phyloP scores from a whole-genome alignment of 345 rosid genomes.

The Citrus inodora region DNA sequence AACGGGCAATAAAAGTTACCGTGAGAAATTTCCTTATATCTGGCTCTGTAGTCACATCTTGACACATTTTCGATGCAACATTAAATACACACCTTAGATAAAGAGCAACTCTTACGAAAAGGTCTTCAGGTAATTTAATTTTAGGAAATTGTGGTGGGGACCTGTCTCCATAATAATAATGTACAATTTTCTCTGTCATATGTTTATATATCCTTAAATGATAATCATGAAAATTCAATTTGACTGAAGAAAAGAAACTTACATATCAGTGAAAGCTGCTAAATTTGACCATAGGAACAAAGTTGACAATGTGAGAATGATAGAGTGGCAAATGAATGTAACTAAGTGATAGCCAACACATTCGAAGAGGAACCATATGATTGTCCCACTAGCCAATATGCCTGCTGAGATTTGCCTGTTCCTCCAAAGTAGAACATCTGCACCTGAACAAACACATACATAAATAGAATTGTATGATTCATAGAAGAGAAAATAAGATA shows the following conservation, averaged over 20 bases:
- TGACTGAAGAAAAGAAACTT: conserved; percentile 2
- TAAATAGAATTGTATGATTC: background rate
- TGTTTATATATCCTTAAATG: background rate
- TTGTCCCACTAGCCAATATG: conserved; percentile 39
- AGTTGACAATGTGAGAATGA: conserved; percentile 29
- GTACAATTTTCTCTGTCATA: too few species aligned
- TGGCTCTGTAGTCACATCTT: conserved; percentile 38
- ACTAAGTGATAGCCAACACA: conserved; percentile 43
- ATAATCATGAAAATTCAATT: too few species aligned
- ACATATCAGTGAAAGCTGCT: conserved; percentile 36
- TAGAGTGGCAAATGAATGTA: conserved; percentile 37
- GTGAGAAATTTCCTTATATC: conserved; percentile 38
- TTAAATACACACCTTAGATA: conserved; percentile 35
- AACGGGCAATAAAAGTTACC: conserved; percentile 12
- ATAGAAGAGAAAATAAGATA: too few species aligned
- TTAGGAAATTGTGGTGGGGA: conserved; percentile 40
- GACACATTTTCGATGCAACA: conserved; percentile 15
- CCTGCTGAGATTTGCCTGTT: conserved; percentile 44
- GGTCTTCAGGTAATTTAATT: conserved; percentile 29
- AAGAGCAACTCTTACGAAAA: conserved; percentile 24
- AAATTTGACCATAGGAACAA: conserved; percentile 47
- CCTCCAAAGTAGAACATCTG: conserved; percentile 52
- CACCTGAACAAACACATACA: conserved; percentile 25
- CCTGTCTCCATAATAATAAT: background rate
- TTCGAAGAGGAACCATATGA: conserved; percentile 47